phyloP scores from a whole-genome alignment of 495 filamentous ascomycete genomes.

The Peziza echinospora region DNA sequence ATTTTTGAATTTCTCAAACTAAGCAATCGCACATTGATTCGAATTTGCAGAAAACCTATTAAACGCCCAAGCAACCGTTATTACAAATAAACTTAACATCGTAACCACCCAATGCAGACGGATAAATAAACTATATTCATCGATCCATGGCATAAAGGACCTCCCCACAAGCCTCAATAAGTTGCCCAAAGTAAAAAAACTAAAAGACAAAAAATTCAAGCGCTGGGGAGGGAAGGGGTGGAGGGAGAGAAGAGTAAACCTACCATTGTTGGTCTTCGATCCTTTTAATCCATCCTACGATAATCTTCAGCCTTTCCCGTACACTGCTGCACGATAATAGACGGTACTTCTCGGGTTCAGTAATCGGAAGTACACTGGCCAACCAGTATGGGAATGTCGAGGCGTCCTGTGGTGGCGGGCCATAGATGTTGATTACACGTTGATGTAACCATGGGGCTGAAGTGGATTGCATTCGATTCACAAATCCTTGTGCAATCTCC shows the following conservation, averaged over 20 bases:
- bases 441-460: conserved; percentile 53
- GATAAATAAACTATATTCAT: conserved; percentile 4
- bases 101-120: conserved; percentile 4
- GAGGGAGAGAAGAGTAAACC: conserved; percentile 20
- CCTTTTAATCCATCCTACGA: conserved; percentile 49
- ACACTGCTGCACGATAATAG: conserved; percentile 51
- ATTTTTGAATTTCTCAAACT: too few species aligned
- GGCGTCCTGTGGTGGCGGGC: conserved; percentile 51
- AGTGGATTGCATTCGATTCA: conserved; percentile 38
- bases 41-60: conserved; percentile 15
- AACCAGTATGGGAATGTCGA: conserved; percentile 79
- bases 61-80: neutral
- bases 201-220: neutral
- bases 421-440: conserved; percentile 50
- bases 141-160: too few species aligned
- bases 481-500: conserved; percentile 39
- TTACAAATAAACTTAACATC: conserved; percentile 7
- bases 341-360: conserved; percentile 56
- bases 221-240: too few species aligned
- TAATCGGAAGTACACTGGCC: conserved; percentile 54
- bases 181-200: neutral
- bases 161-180: neutral
- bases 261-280: conserved; percentile 54
- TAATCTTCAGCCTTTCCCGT: conserved; percentile 58
- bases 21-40: conserved; percentile 17